A percentile compares a stretch with the other conserved stretches of the same genome.
Evolutionary conservation across 225 moss, liverwort and hornwort genomes (phyloP).

Genomic region (Pseudisothecium myosuroides): DNA sequence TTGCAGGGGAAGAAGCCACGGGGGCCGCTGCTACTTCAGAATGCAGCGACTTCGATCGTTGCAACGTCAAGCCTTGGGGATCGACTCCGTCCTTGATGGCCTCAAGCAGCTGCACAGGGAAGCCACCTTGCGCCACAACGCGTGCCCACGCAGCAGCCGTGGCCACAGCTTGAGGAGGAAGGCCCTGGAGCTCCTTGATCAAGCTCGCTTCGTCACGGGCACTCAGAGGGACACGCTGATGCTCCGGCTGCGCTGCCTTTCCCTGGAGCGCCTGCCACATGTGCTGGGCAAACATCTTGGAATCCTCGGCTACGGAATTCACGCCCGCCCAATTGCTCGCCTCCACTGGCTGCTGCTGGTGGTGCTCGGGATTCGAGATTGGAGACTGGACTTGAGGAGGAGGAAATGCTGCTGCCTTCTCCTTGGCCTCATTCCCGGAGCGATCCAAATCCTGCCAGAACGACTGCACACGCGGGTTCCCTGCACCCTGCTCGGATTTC

Average conservation of each 20-base stretch:
- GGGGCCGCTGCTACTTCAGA: not conserved
- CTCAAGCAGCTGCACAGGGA: constrained; percentile 55
- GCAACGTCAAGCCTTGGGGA: constrained; percentile 8
- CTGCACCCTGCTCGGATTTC: constrained; percentile 21
- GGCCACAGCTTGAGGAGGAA: constrained; percentile 46
- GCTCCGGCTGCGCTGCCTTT: constrained; percentile 45
- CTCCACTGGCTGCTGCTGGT: not conserved
- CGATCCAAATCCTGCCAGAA: constrained; percentile 65
- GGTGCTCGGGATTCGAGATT: not conserved
- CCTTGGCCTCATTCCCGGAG: constrained; percentile 9
- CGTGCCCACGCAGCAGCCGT: constrained; percentile 55
- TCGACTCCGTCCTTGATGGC: constrained; percentile 47
- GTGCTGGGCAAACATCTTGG: constrained; percentile 47
- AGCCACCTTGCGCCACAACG: constrained; percentile 41
- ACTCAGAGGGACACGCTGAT: constrained; percentile 37
- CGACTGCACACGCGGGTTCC: constrained; percentile 27
- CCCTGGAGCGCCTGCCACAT: constrained; percentile 66
- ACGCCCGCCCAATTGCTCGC: constrained; percentile 25
- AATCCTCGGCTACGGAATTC: constrained; percentile 45
- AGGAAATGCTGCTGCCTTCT: not conserved
- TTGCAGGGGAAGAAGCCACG: constrained; percentile 16
- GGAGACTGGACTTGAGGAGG: constrained; percentile 1
- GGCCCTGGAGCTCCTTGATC: constrained; percentile 56
- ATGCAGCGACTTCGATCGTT: constrained; percentile 18
- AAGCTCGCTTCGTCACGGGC: constrained; percentile 49